Evolutionary conservation across 2,329 filamentous ascomycete species (phyloP), one percentile per base, ranked within the genome.

Genomic region (Chaetomiaceae sp.): DNA sequence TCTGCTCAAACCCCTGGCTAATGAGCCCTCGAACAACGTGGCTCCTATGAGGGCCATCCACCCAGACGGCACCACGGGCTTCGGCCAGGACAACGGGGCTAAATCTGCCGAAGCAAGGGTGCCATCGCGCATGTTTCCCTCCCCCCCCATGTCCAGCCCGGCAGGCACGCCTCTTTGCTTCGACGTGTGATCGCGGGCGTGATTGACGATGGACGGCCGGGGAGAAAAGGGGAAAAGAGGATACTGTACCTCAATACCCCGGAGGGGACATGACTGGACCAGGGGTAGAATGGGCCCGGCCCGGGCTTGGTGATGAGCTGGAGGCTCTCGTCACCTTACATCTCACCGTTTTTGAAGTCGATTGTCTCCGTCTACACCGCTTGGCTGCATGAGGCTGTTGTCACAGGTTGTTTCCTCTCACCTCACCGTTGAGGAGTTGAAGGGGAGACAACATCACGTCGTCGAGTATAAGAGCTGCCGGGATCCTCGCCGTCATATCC

Each of bases 11-110:
- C 60, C 58, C 60, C 57, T 61, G 61, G 61, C 63, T 63, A 64
- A 64, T 63, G 64, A 66, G 61, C 61, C 46, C 61, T 55, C 62
- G 62, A 61, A 65, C 67, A 59, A 70, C 67, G 68, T 70, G 68
- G 68, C 67, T 69, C 67, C 67, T 64, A 62, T 64, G 61, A 53
- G 46, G 53, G 55, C 59, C 59, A 52, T 59, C 61, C 55, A 55
- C 50, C 48, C 53, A 44, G 45, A 53, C 14, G 47, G 47, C 48
- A 14, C 51, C 54, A 43, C 59, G 57, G 34, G 20, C 53, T 54
- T 55, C 56, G 61, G 55, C 55, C 58, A 60, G 56, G 53, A 40
- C 56, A 61, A 58, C 59, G 59, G 61, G 27, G 59, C 59, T 63
- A 63, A n/a, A 64, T 64, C 56, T 63, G 59, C 62, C 60, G 61